phyloP scores from a whole-genome alignment of 352 stramenopile genomes.

The Phytopythium oedochilum region DNA sequence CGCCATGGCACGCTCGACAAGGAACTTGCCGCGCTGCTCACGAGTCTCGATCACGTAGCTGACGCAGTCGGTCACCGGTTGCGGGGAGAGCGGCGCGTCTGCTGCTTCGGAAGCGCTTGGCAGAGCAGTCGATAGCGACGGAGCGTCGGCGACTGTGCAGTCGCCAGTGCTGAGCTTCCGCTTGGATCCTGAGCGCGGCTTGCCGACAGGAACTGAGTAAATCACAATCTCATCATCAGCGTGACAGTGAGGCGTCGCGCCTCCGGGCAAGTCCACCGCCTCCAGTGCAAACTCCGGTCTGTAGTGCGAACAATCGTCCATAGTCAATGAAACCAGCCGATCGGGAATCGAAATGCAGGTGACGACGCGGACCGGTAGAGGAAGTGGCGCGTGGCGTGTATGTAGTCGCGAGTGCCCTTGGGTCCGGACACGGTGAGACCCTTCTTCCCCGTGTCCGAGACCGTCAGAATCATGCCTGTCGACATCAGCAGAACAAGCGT shows the following conservation, averaged over 20 bases:
- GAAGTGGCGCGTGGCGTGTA: conserved; percentile 84
- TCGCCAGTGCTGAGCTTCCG: conserved; percentile 32
- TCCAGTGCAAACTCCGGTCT: conserved; percentile 49
- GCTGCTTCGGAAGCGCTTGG: not conserved
- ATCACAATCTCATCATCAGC: conserved; percentile 58
- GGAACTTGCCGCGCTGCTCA: conserved; percentile 69
- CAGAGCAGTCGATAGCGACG: not conserved
- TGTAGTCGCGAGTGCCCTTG: conserved; percentile 50
- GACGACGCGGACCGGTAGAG: conserved; percentile 33
- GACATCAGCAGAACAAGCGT: not conserved
- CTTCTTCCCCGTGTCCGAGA: conserved; percentile 84
- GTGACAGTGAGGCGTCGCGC: conserved; percentile 23
- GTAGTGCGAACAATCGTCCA: not conserved
- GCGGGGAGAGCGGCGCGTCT: not conserved
- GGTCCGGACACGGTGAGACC: conserved; percentile 71
- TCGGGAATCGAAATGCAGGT: no score
- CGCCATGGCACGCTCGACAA: conserved; percentile 61
- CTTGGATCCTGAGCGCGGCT: conserved; percentile 35
- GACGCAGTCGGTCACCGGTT: conserved; percentile 33
- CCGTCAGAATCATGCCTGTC: conserved; percentile 79
- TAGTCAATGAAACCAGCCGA: not conserved
- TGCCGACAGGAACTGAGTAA: conserved; percentile 29
- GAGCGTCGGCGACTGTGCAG: not conserved
- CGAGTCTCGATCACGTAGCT: conserved; percentile 78
- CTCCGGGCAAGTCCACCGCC: conserved; percentile 23